phyloP scores from a whole-genome alignment of 2,329 filamentous ascomycete species.

The Aspergillus sp. region DNA sequence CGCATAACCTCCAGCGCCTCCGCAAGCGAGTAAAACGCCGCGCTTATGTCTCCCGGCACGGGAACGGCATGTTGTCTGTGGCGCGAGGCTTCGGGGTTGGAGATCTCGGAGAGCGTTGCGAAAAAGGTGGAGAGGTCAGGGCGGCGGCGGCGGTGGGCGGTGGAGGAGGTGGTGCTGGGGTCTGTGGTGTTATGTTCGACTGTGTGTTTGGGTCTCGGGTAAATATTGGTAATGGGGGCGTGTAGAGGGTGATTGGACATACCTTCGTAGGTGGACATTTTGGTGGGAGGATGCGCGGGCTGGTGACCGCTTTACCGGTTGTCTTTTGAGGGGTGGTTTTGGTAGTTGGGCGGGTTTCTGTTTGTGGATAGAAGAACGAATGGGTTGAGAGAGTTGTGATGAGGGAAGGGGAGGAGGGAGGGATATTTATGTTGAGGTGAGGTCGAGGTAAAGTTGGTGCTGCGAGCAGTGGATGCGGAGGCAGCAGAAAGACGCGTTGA shows the following conservation, averaged over 20 bases:
- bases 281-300: constrained; percentile 10
- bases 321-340: neutral
- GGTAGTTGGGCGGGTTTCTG: constrained; percentile 1
- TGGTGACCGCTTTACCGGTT: neutral
- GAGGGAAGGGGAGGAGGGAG: too few species aligned
- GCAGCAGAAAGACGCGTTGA: too few species aligned
- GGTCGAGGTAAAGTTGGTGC: too few species aligned
- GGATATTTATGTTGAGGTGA: too few species aligned
- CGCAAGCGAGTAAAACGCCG: constrained; percentile 53
- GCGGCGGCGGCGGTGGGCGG: constrained; percentile 41
- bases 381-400: too few species aligned
- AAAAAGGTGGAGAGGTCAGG: constrained; percentile 62
- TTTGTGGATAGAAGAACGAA: neutral
- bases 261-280: constrained; percentile 40
- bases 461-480: too few species aligned
- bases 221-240: neutral
- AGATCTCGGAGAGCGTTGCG: constrained; percentile 51
- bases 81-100: constrained; percentile 42
- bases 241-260: constrained; percentile 2
- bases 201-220: constrained; percentile 10
- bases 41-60: constrained; percentile 54
- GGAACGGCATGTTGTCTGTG: constrained; percentile 54
- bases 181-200: constrained; percentile 38
- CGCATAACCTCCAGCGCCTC: constrained; percentile 56
- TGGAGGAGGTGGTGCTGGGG: constrained; percentile 14